Evolutionary conservation across 257 asterid genomes (phyloP), one percentile per base, ranked within the genome.

Genomic region (Nicotiana attenuata): DNA sequence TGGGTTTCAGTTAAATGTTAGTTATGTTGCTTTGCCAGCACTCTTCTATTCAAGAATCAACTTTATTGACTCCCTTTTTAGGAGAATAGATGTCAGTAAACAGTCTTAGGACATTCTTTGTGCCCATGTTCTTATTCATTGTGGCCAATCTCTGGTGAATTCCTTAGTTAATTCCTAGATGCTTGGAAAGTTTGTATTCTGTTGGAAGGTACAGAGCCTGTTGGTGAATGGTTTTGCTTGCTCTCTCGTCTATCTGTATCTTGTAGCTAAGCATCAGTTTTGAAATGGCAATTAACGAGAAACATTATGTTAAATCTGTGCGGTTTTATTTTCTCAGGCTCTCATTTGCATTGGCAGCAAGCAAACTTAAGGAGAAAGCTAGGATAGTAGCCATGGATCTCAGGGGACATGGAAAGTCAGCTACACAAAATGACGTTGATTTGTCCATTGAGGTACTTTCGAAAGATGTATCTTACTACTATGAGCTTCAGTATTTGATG

Each of bases 371-470:
- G 89, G 96, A 91, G 86, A 92, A 91, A 80, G 92, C 90, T 85
- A 91, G 91, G 77, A 88, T 93, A 45, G 92, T 93, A 64, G 97
- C 98, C 73, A 80, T 96, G 96, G 99, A 96, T 89, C 83, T 96
- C 83, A 92, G 99, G 87, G 99, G 98, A 83, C 99, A 96, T 82
- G 99, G 99, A 79, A 96, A 94, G 85, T 89, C 99, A 67, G 77
- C 80, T 87, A 92, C 98, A 3, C 97, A 92, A 59, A 91, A 93
- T 86, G 99, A 96, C 82, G 86, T 92, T 78, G 97, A 96, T 86
- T 89, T 96, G 78, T 93, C 97, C 83, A 83, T 93, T 88, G 97
- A 91, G 97, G 99, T 95, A 89, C 60, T 67, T 83, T 38, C 17
- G 77, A 84, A 60, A 59, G 10, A 55, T 19, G 73, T 77, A 85